Evolutionary conservation across 2,329 filamentous ascomycete genomes (phyloP).

Genomic region (Setomelanomma holmii): DNA sequence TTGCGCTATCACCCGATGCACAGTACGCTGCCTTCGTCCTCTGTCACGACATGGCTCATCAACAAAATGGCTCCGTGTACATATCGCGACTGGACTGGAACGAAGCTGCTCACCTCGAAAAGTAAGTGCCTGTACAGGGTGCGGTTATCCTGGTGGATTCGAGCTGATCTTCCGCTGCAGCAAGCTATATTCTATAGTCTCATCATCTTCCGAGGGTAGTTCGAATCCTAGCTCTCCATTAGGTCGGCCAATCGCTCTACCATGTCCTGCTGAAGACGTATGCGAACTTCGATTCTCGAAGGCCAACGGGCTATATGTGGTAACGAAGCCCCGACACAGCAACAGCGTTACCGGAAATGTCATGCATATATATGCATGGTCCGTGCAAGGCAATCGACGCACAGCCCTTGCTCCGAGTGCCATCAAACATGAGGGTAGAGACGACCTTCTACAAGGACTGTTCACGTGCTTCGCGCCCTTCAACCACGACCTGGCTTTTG

Average conservation of each 20-base stretch:
- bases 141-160: neutral
- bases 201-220: slow-evolving; percentile 2
- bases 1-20: slow-evolving; percentile 3
- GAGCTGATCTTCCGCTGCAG: neutral
- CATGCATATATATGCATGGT: slow-evolving; percentile 3
- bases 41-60: neutral
- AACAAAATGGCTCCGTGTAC: too few species aligned
- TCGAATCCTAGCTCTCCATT: neutral
- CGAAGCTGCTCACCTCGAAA: neutral
- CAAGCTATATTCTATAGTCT: neutral
- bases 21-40: slow-evolving; percentile 2
- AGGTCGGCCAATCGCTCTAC: neutral
- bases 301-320: neutral
- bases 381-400: neutral
- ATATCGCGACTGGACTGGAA: neutral
- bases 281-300: slow-evolving; percentile 2
- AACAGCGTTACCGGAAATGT: neutral
- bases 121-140: neutral
- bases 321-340: slow-evolving; percentile 1
- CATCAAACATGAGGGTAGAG: slow-evolving; percentile 4
- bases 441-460: slow-evolving; percentile 6
- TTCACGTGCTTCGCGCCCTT: slow-evolving; percentile 3
- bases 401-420: neutral
- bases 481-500: neutral
- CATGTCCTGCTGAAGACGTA: slow-evolving; percentile 2